These are phyloP conservation scores for Diaporthe vaccinii DNA, from an alignment of 2,329 filamentous ascomycete genomes.

Conservation along the genomic window DNA sequence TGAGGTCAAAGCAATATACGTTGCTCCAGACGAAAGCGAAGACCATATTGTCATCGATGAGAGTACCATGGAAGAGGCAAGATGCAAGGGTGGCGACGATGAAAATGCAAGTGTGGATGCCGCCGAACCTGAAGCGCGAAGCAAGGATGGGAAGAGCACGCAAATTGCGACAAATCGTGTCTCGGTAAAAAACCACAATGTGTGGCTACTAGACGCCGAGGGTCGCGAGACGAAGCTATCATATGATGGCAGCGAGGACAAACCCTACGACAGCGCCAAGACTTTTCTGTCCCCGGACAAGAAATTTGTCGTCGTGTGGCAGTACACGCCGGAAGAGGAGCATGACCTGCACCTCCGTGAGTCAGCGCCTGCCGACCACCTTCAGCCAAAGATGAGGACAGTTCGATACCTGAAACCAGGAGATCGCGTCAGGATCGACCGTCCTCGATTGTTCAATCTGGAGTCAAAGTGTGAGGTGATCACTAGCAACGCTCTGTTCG, in stretches of 20 bases:
- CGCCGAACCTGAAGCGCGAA: background rate
- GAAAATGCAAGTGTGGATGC: background rate
- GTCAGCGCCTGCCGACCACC: background rate
- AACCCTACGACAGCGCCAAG: background rate
- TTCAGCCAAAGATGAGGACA: background rate
- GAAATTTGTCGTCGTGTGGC: background rate
- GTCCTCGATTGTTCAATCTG: background rate
- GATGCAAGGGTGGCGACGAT: background rate
- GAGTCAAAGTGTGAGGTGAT: background rate
- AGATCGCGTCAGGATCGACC: conserved; percentile 8
- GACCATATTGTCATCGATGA: background rate
- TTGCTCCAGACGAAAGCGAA: conserved; percentile 4
- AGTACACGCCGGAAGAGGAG: background rate
- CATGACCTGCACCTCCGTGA: background rate
- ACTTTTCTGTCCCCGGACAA: background rate
- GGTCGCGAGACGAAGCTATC: background rate
- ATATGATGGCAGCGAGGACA: background rate
- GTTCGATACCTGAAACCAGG: background rate
- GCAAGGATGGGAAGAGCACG: background rate
- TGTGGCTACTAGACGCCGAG: background rate
- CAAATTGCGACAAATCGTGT: background rate
- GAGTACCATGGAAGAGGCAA: conserved; percentile 10
- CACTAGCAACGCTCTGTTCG: background rate
- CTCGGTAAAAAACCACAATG: background rate
- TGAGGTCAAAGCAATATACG: conserved; percentile 2